Base-by-base conservation (phyloP, 352 stramenopile species). In the Aphanomyces astaci region DNA sequence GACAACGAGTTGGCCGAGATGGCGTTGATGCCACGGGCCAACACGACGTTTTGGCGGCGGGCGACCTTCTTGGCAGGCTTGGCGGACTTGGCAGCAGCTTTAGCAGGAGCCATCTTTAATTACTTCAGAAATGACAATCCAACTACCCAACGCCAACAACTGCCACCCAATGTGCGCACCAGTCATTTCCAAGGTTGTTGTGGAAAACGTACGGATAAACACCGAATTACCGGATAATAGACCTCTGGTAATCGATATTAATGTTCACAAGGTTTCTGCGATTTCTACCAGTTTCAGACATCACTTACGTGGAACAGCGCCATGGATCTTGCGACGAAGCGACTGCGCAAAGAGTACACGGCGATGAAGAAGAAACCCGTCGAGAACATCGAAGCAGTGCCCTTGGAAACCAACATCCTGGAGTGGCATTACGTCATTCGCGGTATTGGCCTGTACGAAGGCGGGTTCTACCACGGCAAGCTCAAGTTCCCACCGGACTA, bases 401-500 rank as follows among this genome's bases (percentile, higher is more conserved):
- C 94, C 32, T 77, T 96, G 52, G 91, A 98, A 72, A 81, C 75
- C 39, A 98, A 98, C 75, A 97, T 98, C 60, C 81, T 98, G n/a
- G 92, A 98, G 78, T 98, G 95, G 90, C 92, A 98, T 75, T 98
- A 98, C 74, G 92, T 98, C 9, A 94, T 98, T 72, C 81, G 73
- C 19, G 84, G 84, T 48, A 89, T 84, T 15, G 59, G 74, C 3
- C 79, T 75, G n/a, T 98, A 97, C 70, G 89, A 94, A 65, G 90
- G 90, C 51, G 92, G 92, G 1, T 84, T 78, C 73, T 98, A 98
- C 78, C 85, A 96, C 64, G 92, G 91, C 27, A 90, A 90, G 33
- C 84, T 98, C 46, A 89, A 92, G 69, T 98, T 98, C 67, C 94
- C 94, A 5, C 92, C 85, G 40, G 87, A 97, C 73, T 98, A 98